phyloP scores from a whole-genome alignment of 352 stramenopile species.

The Halophytophthora polymorphica region DNA sequence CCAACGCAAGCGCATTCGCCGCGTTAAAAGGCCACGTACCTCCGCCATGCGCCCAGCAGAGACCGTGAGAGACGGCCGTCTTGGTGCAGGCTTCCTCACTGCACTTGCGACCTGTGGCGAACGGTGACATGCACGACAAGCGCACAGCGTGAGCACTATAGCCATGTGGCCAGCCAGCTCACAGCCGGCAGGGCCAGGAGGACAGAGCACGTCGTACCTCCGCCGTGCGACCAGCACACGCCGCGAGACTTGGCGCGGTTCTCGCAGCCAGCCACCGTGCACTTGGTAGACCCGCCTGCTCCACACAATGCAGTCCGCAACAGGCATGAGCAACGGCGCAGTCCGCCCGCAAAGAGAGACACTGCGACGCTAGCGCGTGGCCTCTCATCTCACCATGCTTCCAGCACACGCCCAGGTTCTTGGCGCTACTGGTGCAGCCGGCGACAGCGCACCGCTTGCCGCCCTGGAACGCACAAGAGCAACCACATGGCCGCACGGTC shows the following conservation, averaged over 20 bases:
- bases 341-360: no score
- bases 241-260: conserved; percentile 77
- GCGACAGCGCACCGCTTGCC: conserved; percentile 64
- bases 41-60: conserved; percentile 81
- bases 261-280: conserved; percentile 55
- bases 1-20: no score
- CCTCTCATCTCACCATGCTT: conserved; percentile 51
- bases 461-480: conserved; percentile 32
- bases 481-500: conserved; percentile 7
- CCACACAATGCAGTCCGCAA: conserved; percentile 8
- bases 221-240: conserved; percentile 78
- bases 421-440: conserved; percentile 68
- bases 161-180: no score
- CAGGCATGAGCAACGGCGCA: no score
- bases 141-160: no score
- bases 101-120: conserved; percentile 48
- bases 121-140: no score
- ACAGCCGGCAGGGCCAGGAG: neutral
- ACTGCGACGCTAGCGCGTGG: no score
- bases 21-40: no score
- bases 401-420: conserved; percentile 75
- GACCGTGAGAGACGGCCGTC: conserved; percentile 71
- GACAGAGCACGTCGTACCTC: conserved; percentile 44
- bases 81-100: conserved; percentile 59
- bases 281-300: conserved; percentile 69